phyloP scores from a whole-genome alignment of 2,329 filamentous ascomycete genomes.

The Epichloe bromicola region DNA sequence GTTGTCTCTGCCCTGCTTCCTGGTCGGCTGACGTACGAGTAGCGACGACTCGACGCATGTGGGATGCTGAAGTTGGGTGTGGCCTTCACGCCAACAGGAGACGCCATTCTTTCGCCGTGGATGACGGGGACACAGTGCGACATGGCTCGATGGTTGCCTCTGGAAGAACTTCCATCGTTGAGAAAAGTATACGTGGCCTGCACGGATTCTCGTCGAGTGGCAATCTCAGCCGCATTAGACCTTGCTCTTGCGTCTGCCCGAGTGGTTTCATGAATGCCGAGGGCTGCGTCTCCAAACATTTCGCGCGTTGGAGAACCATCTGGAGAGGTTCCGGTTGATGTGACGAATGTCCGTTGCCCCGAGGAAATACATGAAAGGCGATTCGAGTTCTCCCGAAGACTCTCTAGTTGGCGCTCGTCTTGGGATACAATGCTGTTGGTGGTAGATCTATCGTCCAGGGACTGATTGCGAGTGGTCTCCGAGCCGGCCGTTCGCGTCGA shows the following conservation, averaged over 20 bases:
- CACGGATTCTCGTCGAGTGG: conserved; percentile 38
- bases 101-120: conserved; percentile 5
- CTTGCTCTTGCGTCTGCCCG: conserved; percentile 28
- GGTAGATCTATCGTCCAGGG: conserved; percentile 41
- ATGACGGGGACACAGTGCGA: conserved; percentile 4
- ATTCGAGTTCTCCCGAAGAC: conserved; percentile 40
- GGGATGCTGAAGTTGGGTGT: conserved; percentile 43
- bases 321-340: conserved; percentile 45
- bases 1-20: conserved; percentile 6
- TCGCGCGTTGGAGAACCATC: conserved; percentile 42
- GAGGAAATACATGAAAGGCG: conserved; percentile 48
- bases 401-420: conserved; percentile 46
- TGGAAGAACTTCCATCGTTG: conserved; percentile 15
- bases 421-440: conserved; percentile 45
- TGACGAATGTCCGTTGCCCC: conserved; percentile 45
- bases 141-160: conserved; percentile 1
- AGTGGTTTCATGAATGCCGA: conserved; percentile 22
- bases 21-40: conserved; percentile 25
- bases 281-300: conserved; percentile 11
- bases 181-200: conserved; percentile 32
- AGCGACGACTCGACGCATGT: conserved; percentile 31
- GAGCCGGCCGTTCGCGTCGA: conserved; percentile 8
- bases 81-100: conserved; percentile 11
- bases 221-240: conserved; percentile 40
- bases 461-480: conserved; percentile 24